These are phyloP conservation scores for Paecilomyces sp. DNA, from an alignment of 2,329 filamentous ascomycete species.

Conservation along the genomic window DNA sequence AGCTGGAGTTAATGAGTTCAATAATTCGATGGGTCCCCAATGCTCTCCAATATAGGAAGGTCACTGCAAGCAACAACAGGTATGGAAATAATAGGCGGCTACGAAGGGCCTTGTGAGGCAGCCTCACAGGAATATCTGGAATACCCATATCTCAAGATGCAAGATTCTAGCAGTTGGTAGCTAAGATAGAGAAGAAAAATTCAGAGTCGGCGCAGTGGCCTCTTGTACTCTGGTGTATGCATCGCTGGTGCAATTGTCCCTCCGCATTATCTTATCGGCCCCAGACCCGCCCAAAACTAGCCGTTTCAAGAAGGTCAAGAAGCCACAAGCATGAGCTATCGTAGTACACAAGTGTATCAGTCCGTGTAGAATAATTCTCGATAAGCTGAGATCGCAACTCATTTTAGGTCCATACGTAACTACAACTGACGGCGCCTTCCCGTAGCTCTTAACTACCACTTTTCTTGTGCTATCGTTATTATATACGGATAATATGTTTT, in stretches of 20 bases:
- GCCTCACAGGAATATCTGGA: neutral
- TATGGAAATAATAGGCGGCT: neutral
- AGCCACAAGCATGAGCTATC: neutral
- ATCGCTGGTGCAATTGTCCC: constrained; percentile 14
- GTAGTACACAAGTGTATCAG: too few relatives aligned
- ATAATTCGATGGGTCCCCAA: neutral
- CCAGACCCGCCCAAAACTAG: neutral
- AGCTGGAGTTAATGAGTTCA: constrained; percentile 4
- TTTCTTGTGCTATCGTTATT: too few relatives aligned
- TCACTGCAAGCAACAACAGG: neutral
- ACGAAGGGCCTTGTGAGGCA: neutral
- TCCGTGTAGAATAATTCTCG: too few relatives aligned
- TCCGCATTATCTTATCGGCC: constrained; percentile 40
- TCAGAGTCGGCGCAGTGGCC: neutral
- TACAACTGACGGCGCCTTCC: too few relatives aligned
- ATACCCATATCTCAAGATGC: neutral
- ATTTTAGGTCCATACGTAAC: neutral
- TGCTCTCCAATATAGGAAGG: neutral
- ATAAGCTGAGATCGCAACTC: neutral
- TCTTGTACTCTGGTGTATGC: constrained; percentile 3
- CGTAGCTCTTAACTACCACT: too few relatives aligned
- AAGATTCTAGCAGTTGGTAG: neutral
- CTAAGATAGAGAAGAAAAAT: neutral
- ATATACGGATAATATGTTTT: too few relatives aligned
- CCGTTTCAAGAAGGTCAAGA: neutral